Base-by-base conservation (phyloP, 179 eudicot genomes). In the Sideroxylon spinosum region DNA sequence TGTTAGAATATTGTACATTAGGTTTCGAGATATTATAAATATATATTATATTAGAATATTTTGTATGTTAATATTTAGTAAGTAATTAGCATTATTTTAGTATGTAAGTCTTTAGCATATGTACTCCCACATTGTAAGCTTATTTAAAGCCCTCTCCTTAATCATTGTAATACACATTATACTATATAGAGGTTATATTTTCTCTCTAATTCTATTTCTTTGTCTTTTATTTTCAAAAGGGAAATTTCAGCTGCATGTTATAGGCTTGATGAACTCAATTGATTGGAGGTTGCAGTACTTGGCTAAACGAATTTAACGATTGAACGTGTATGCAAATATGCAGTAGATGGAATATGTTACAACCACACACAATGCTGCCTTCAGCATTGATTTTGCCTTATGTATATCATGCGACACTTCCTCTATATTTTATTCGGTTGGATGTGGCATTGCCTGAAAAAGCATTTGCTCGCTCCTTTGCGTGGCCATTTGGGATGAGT, bases 391-490 rank as follows among this genome's bases (percentile, higher is more conserved):
- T 87, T 87, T 92, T 65, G 97, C 94, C 85, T 89, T 94, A 66
- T 85, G 90, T 77, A 88, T 78, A 84, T 92, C 94, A 83, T 76
- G 83, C 22, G 83, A 85, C 59, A 90, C 90, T 60, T 86, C 83
- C 64, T 96, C 99, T 77, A 82, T 46, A 81, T 91, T 91, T 72
- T 91, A 92, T 82, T 90, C 98, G 62, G 26, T 50, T 70, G 87
- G 88, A 82, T 80, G 85, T 79, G 94, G 97, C 91, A 96, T 86
- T 60, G 97, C 98, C 87, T 96, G 99, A 86, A 96, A 90, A 81
- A 96, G 96, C 98, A 94, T 92, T 83, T 96, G 99, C 82, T 96
- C 98, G 74, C 99, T 96, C 87, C 99, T 91, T 82, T 91, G 98
- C 87, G 92, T 78, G 65, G 97, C 99, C 82, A 92, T 84, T 87